A percentile compares a stretch with the other conserved stretches of the same genome.
phyloP scores from a whole-genome alignment of 2,329 filamentous ascomycete genomes.

The Hymenoscyphus repandus region DNA sequence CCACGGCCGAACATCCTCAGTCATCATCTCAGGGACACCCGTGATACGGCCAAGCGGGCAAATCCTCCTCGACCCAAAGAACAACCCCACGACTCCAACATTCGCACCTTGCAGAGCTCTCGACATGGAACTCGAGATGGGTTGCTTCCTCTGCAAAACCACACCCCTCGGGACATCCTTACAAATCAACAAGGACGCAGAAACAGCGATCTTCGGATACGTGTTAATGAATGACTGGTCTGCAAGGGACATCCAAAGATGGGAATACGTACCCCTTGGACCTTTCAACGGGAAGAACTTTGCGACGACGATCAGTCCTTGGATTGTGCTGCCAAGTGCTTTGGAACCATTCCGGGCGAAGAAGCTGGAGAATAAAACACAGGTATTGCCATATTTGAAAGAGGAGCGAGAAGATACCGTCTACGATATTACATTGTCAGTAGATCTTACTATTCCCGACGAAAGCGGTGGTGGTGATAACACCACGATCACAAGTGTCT shows the following conservation, averaged over 20 bases:
- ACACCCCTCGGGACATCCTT: slow-evolving; percentile 63
- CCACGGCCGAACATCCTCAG: slow-evolving; percentile 69
- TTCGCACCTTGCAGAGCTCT: slow-evolving; percentile 61
- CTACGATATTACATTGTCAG: slow-evolving; percentile 64
- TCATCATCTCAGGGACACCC: slow-evolving; percentile 68
- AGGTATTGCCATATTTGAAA: slow-evolving; percentile 57
- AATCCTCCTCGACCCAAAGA: slow-evolving; percentile 59
- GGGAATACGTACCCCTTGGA: slow-evolving; percentile 79
- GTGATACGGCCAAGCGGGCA: slow-evolving; percentile 63
- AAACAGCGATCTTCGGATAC: slow-evolving; percentile 69
- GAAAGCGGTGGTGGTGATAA: slow-evolving; percentile 33
- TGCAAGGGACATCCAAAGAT: slow-evolving; percentile 74
- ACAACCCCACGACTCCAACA: slow-evolving; percentile 48
- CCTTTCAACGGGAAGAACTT: slow-evolving; percentile 86
- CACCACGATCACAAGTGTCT: slow-evolving; percentile 55
- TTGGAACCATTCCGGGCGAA: slow-evolving; percentile 60
- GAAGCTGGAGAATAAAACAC: slow-evolving; percentile 49
- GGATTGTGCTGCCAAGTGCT: slow-evolving; percentile 74
- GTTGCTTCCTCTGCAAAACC: slow-evolving; percentile 62
- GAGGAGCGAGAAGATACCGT: slow-evolving; percentile 50
- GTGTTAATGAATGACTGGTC: slow-evolving; percentile 88
- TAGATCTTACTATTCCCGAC: slow-evolving; percentile 53
- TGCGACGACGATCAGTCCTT: slow-evolving; percentile 69
- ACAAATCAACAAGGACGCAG: slow-evolving; percentile 48
- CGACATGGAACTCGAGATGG: slow-evolving; percentile 77